Conservation (phyloP, 345 rosid species). For the Ceriops zippeliana region DNA sequence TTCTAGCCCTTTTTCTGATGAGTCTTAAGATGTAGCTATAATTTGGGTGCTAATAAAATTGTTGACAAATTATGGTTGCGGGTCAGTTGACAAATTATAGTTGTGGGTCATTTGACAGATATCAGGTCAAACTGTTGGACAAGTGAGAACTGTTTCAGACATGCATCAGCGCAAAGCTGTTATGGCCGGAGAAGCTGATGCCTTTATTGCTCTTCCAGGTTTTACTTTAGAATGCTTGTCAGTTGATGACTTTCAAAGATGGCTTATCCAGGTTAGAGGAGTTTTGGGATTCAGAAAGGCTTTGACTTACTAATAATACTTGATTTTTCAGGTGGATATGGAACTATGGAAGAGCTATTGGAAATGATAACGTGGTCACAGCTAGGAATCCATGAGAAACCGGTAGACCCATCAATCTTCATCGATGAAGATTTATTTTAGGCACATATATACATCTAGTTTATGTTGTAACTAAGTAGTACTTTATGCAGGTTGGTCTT, state of each 20-base stretch:
- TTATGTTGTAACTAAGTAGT: conserved; percentile 4
- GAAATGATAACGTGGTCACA: conserved; percentile 99
- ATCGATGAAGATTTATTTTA: conserved; percentile 5
- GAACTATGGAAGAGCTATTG: conserved; percentile 91
- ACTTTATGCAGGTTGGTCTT: conserved; percentile 66
- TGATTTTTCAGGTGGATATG: conserved; percentile 72
- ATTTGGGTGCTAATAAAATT: not conserved
- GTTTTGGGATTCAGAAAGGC: conserved; percentile 8
- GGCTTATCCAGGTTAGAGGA: not conserved
- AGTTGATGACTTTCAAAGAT: conserved; percentile 1
- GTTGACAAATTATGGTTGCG: conserved; percentile 10
- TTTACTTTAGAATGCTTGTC: conserved; percentile 13
- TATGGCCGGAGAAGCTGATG: conserved; percentile 94
- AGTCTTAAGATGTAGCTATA: not conserved
- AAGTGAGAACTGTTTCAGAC: conserved; percentile 73
- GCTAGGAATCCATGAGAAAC: conserved; percentile 90
- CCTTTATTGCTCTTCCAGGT: conserved; percentile 97
- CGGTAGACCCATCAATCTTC: conserved; percentile 46
- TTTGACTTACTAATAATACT: not conserved
- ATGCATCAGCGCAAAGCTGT: conserved; percentile 97
- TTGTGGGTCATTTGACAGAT: conserved; percentile 41
- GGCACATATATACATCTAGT: not conserved
- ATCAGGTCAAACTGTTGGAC: conserved; percentile 86
- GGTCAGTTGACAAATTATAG: conserved; percentile 41
- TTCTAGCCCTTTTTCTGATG: not conserved